A percentile compares a stretch with the other conserved stretches of the same genome.
phyloP scores from a whole-genome alignment of 805 yeast species.

The Diddensiella caesifluorescens region DNA sequence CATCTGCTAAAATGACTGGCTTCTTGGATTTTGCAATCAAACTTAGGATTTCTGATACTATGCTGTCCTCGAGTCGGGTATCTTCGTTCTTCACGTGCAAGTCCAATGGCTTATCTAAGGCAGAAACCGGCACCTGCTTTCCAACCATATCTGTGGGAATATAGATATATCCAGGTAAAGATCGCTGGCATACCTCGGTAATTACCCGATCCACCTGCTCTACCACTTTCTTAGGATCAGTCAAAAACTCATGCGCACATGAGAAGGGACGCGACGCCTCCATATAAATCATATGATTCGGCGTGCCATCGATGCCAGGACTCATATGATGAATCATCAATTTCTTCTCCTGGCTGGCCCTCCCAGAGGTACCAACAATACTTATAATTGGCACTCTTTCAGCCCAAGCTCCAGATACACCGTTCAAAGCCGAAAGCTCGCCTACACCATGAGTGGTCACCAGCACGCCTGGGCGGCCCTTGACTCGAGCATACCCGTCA shows the following conservation, averaged over 20 bases:
- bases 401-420: conserved; percentile 75
- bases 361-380: conserved; percentile 71
- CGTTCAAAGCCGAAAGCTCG: conserved; percentile 78
- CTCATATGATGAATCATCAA: conserved; percentile 37
- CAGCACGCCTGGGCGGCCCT: conserved; percentile 59
- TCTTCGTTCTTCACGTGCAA: conserved; percentile 29
- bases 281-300: conserved; percentile 60
- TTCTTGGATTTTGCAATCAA: conserved; percentile 46
- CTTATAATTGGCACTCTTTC: conserved; percentile 77
- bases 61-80: conserved; percentile 31
- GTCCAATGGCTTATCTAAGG: conserved; percentile 34
- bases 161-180: conserved; percentile 78
- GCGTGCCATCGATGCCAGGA: conserved; percentile 30
- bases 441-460: conserved; percentile 86
- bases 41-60: conserved; percentile 43
- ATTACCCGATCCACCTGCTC: conserved; percentile 66
- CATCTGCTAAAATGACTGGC: conserved; percentile 70
- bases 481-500: conserved; percentile 76
- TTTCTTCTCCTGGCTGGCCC: conserved; percentile 34
- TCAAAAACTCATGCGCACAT: conserved; percentile 50
- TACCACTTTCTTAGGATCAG: conserved; percentile 43
- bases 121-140: conserved; percentile 26
- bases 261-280: conserved; percentile 54
- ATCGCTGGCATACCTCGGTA: conserved; percentile 45
- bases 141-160: conserved; percentile 62